Percentiles rank a stretch among this genome's conserved stretches.
These are phyloP conservation scores for Syzygium oleosum DNA, from an alignment of 345 rosid species.

Conservation along the genomic window DNA sequence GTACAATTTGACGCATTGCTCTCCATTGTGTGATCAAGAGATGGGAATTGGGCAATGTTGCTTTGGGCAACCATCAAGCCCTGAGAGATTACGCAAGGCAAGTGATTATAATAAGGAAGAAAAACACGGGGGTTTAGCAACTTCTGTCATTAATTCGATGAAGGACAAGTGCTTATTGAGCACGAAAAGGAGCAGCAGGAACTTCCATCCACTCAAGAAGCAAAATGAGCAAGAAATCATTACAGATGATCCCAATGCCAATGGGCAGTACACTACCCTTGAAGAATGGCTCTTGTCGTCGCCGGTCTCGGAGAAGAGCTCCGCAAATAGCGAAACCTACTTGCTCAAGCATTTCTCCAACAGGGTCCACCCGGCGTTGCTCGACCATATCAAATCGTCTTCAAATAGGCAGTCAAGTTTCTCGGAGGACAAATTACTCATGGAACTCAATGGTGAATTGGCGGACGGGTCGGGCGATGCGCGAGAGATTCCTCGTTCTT, in stretches of 20 bases:
- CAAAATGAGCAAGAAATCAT: not conserved
- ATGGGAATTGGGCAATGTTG: not conserved
- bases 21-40: not conserved
- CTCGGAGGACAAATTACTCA: slow-evolving; percentile 4
- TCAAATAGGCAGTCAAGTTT: not conserved
- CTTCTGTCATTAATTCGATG: not conserved
- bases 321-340: slow-evolving; percentile 4
- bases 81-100: not conserved
- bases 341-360: slow-evolving; percentile 9
- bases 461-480: not conserved
- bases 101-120: not conserved
- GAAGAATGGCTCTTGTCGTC: slow-evolving; percentile 26
- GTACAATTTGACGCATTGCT: not conserved
- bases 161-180: slow-evolving; percentile 4
- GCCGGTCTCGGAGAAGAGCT: slow-evolving; percentile 9
- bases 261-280: not conserved
- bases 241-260: not conserved
- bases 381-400: not conserved
- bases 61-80: not conserved
- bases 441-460: not conserved
- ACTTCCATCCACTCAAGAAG: not conserved
- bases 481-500: not conserved
- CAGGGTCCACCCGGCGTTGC: slow-evolving; percentile 18
- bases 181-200: not conserved
- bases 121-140: not conserved